phyloP scores from a whole-genome alignment of 2,329 filamentous ascomycete genomes.

The Colletotrichum endophyticum region DNA sequence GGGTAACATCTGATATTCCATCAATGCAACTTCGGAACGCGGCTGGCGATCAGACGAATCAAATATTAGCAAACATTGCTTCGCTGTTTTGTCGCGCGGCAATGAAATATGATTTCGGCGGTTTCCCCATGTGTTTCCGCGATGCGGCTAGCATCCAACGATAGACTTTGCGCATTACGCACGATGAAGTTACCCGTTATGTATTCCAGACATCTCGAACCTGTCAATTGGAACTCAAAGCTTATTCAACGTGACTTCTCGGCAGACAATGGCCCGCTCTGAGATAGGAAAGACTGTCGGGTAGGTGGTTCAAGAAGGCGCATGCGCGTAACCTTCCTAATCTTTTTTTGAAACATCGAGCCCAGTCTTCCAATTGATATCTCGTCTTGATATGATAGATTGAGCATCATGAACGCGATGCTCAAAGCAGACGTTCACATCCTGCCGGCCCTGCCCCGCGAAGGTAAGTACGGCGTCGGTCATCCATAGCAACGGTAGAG shows the following conservation, averaged over 20 bases:
- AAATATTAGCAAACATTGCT: not conserved
- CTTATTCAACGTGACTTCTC: not conserved
- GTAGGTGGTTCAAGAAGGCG: not conserved
- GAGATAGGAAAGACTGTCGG: not conserved
- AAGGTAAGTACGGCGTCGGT: fast-evolving
- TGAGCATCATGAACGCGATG: not conserved
- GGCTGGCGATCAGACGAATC: not conserved
- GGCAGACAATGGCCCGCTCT: not conserved
- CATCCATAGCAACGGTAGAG: fast-evolving
- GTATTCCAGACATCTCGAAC: not conserved
- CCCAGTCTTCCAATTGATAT: fast-evolving
- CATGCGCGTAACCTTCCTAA: not conserved
- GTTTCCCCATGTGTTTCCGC: not conserved
- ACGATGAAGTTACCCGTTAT: not conserved
- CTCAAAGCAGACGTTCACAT: not conserved
- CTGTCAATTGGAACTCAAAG: not conserved
- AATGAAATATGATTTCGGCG: not conserved
- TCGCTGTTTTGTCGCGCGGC: not conserved
- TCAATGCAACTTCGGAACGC: not conserved
- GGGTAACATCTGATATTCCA: not conserved
- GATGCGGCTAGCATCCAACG: not conserved
- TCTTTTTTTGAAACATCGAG: fast-evolving
- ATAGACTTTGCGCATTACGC: not conserved
- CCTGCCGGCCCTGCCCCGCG: not conserved
- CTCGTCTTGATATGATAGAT: not conserved